Percentiles rank a stretch among this genome's conserved stretches.
Conservation (phyloP, 108 stramenopile genomes). For the Cyclotella cryptica region DNA sequence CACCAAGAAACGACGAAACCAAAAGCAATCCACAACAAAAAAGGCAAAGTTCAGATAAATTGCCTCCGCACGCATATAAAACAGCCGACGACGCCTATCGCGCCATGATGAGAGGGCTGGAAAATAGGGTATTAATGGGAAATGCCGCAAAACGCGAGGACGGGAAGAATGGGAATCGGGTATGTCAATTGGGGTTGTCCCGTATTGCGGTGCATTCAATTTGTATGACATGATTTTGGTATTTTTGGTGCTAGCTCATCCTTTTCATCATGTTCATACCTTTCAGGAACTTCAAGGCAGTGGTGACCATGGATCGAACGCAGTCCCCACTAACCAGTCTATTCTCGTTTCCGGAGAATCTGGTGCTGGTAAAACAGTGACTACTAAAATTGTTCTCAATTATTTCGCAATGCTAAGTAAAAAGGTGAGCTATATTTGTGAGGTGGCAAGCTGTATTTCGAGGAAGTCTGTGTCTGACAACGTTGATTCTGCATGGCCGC, state of each 20-base stretch:
- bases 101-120: conserved; percentile 65
- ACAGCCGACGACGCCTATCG: conserved; percentile 94
- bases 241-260: too few relatives aligned
- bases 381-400: conserved; percentile 87
- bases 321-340: conserved; percentile 45
- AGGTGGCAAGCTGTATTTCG: not conserved
- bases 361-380: conserved; percentile 90
- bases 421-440: conserved; percentile 25
- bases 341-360: conserved; percentile 83
- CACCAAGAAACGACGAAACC: not conserved
- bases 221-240: too few relatives aligned
- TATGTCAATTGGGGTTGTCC: too few relatives aligned
- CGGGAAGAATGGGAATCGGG: conserved; percentile 6
- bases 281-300: conserved; percentile 9
- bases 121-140: conserved; percentile 32
- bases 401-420: conserved; percentile 79
- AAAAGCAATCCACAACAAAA: conserved; percentile 2
- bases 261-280: too few relatives aligned
- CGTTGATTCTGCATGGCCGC: not conserved
- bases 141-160: conserved; percentile 14
- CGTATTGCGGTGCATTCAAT: too few relatives aligned
- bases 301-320: not conserved
- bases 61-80: conserved; percentile 81
- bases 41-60: conserved; percentile 3
- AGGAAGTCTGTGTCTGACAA: too few relatives aligned